Percentiles rank a stretch among this genome's conserved stretches.
phyloP scores from a whole-genome alignment of 139 green algal species.

The Dunaliella primolecta region DNA sequence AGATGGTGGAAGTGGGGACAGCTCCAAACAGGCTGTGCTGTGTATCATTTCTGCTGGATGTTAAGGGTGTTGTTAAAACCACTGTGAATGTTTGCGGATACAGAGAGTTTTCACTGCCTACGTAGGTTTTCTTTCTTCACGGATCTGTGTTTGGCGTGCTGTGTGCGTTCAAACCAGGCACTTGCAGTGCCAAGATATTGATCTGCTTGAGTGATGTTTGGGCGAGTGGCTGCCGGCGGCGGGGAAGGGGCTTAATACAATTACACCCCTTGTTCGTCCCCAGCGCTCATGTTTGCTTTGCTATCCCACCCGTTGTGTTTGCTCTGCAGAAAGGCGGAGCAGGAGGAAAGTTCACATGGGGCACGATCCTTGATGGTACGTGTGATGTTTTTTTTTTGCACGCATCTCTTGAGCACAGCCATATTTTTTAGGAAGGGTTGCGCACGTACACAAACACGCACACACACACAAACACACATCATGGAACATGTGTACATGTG shows the following conservation, averaged over 20 bases:
- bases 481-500: neutral
- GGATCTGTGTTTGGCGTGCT: too few relatives aligned
- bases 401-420: neutral
- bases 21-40: too few relatives aligned
- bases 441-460: neutral
- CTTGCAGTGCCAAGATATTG: neutral
- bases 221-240: neutral
- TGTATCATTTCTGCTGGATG: too few relatives aligned
- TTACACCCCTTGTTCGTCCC: neutral
- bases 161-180: neutral
- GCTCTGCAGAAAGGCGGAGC: constrained; percentile 77
- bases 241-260: neutral
- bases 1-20: too few relatives aligned
- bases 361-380: constrained; percentile 34
- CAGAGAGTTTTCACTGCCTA: too few relatives aligned
- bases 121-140: too few relatives aligned
- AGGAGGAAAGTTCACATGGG: constrained; percentile 88
- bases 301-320: neutral
- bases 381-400: neutral
- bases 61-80: too few relatives aligned
- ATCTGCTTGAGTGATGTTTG: neutral
- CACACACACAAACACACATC: neutral
- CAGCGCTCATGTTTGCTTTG: too few relatives aligned
- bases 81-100: too few relatives aligned
- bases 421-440: too few relatives aligned